Conservation (phyloP, 2,329 filamentous ascomycete species). For the Sarocladium strictum region DNA sequence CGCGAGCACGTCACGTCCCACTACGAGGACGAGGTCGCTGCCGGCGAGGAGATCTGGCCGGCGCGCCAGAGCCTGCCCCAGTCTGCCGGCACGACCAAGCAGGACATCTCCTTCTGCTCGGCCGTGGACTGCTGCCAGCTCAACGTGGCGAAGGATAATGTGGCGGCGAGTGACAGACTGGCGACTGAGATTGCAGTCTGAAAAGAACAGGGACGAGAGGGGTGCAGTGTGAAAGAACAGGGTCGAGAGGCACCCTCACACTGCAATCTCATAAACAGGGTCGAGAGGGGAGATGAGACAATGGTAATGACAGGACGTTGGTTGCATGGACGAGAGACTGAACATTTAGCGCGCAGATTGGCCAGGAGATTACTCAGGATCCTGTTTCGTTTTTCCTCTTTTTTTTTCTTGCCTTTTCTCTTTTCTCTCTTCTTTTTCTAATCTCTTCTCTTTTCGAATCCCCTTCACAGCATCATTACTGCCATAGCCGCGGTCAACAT, state of each 20-base stretch:
- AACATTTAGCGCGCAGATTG: slow-evolving; percentile 2
- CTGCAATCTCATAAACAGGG: too few relatives aligned
- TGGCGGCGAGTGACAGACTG: too few relatives aligned
- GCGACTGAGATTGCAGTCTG: slow-evolving; percentile 18
- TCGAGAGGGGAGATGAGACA: background rate
- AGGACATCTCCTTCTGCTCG: slow-evolving; percentile 27
- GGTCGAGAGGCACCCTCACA: too few relatives aligned
- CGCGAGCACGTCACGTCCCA: slow-evolving; percentile 22
- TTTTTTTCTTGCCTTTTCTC: background rate
- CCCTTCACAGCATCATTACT: too few relatives aligned
- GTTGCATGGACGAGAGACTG: background rate
- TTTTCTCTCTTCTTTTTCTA: background rate
- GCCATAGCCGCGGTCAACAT: too few relatives aligned
- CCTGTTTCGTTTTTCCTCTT: background rate
- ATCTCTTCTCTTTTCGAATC: background rate
- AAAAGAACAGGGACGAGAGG: background rate
- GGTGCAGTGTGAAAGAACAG: too few relatives aligned
- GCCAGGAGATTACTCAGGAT: background rate
- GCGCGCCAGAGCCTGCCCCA: slow-evolving; percentile 10
- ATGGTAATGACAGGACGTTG: background rate
- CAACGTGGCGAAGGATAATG: slow-evolving; percentile 13
- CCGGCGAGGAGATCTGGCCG: slow-evolving; percentile 25
- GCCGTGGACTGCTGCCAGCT: slow-evolving; percentile 27
- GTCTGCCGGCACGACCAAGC: slow-evolving; percentile 18
- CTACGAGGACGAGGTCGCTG: slow-evolving; percentile 17